Conservation (phyloP, 495 filamentous ascomycete genomes). For the Penicillium taxi region DNA sequence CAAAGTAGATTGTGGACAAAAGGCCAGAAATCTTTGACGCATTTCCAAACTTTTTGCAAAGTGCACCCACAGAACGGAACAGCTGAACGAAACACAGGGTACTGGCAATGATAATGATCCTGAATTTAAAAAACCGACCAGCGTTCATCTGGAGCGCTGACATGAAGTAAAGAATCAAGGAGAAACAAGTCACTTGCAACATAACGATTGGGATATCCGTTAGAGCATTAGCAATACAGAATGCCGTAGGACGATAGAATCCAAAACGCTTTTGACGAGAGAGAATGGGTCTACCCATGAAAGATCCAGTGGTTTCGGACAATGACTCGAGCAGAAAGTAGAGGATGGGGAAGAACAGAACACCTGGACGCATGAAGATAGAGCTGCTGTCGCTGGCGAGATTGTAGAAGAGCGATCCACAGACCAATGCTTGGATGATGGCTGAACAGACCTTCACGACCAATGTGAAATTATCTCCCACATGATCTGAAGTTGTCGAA, state of each 20-base stretch:
- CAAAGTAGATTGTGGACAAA: constrained; percentile 69
- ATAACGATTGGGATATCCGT: constrained; percentile 66
- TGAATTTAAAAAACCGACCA: constrained; percentile 73
- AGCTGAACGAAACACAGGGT: constrained; percentile 70
- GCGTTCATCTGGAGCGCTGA: constrained; percentile 55
- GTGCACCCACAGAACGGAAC: constrained; percentile 66
- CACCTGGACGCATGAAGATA: constrained; percentile 35
- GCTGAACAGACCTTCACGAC: constrained; percentile 26
- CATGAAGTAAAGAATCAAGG: constrained; percentile 76
- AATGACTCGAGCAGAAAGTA: constrained; percentile 34
- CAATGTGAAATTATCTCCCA: constrained; percentile 30
- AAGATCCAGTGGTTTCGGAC: constrained; percentile 32
- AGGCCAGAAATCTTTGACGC: constrained; percentile 72
- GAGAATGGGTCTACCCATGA: constrained; percentile 38
- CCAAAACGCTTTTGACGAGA: constrained; percentile 48
- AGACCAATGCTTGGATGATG: constrained; percentile 32
- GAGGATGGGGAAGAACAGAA: constrained; percentile 32
- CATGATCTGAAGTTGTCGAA: constrained; percentile 34
- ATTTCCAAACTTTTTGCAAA: constrained; percentile 77
- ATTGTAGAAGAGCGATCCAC: constrained; percentile 38
- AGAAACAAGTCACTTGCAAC: constrained; percentile 60
- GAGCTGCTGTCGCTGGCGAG: constrained; percentile 29
- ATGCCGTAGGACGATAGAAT: constrained; percentile 70
- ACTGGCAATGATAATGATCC: constrained; percentile 57
- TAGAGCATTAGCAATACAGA: constrained; percentile 72